Evolutionary conservation across 352 stramenopile genomes (phyloP), one percentile per base, ranked within the genome.

Genomic region (Hyaloperonospora arabidopsidis): DNA sequence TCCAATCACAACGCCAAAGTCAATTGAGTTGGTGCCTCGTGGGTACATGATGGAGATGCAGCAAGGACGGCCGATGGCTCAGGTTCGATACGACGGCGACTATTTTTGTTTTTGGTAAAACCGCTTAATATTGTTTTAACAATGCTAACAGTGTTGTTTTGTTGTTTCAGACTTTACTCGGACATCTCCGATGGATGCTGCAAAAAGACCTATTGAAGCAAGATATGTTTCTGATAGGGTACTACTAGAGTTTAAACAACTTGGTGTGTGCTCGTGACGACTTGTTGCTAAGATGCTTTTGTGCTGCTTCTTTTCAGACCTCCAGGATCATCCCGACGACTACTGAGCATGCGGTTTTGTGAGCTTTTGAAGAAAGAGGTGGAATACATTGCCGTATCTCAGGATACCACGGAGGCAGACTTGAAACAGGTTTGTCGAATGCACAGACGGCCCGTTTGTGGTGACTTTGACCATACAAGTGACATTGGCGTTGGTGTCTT

Each of bases 351-450:
- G 70, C 74, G 76, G 28, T 95, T 94, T 49, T 92, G 81, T 46
- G 85, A 95, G 50, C 56, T 95, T 18, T 52, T 94, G 41, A 72
- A 93, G 50, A 82, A 81, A 32, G 84, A 92, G 35, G 81, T 92
- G 23, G 86, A 95, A 57, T 95, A 92, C 60, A 76, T 98, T 18
- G 74, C 87, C n/a, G 76, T 98, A 48, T 96, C 89, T 19, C 75
- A 84, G 25, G 94, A 98, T 74, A 97, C 91, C 34, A 97, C 94
- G 0, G 94, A 98, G 65, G 88, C 80, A 0, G 88, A 97, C 58
- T 59, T 97, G 18, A 97, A 97, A 57, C 88, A 96, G 70, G 73
- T 83, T 35, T 10, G 45, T 53, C 15, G n/a, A n/a, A 39, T 29
- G 5, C 1, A 18, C 10, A 49, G n/a, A n/a, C 5, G 35, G n/a